These are phyloP conservation scores for Suhomyces panamericanus DNA, from an alignment of 1,139 yeast genomes.

Conservation along the genomic window DNA sequence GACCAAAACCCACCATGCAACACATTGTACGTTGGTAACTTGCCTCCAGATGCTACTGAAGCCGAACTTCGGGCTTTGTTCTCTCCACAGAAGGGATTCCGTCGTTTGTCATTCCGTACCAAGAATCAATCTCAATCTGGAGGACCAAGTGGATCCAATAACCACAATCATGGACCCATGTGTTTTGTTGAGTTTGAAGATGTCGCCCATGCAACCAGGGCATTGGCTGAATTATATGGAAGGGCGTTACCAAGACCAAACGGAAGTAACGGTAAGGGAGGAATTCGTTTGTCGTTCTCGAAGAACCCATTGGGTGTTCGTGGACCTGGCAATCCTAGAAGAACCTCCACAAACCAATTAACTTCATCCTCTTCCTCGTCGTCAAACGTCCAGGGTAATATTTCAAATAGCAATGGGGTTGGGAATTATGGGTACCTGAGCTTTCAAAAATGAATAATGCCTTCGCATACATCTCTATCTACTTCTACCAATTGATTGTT, in stretches of 20 bases:
- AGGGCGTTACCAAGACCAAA: conserved; percentile 70
- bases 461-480: conserved; percentile 11
- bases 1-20: conserved; percentile 99
- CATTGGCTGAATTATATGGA: conserved; percentile 91
- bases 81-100: conserved; percentile 88
- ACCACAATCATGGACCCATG: conserved; percentile 89
- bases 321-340: conserved; percentile 57
- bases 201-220: conserved; percentile 89
- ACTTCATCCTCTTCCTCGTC: conserved; percentile 13
- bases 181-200: conserved; percentile 98
- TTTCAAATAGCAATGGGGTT: conserved; percentile 18
- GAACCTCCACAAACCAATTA: conserved; percentile 41
- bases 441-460: conserved; percentile 21
- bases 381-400: conserved; percentile 12
- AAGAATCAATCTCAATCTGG: conserved; percentile 50
- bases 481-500: conserved; percentile 14
- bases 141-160: conserved; percentile 25
- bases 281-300: conserved; percentile 88
- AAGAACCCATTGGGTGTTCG: conserved; percentile 97
- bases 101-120: conserved; percentile 85
- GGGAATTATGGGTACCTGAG: conserved; percentile 42
- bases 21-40: conserved; percentile 91
- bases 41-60: conserved; percentile 97
- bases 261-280: conserved; percentile 81
- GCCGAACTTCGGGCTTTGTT: conserved; percentile 86